Conservation (phyloP, 495 filamentous ascomycete species). For the Mytilinidion resinicola region DNA sequence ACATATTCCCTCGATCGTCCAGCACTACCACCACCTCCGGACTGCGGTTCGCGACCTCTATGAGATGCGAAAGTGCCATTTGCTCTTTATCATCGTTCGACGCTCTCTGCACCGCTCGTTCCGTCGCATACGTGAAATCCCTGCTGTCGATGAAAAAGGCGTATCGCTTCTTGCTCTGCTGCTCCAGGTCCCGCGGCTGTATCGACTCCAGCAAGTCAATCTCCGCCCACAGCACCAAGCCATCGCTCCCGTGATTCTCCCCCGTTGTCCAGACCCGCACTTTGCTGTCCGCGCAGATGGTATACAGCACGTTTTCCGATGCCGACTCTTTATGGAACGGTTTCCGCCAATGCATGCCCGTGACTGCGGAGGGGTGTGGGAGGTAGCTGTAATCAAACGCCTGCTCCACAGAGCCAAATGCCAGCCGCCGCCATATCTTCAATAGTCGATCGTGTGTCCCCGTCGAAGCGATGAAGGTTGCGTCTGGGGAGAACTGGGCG, state of each 20-base stretch:
- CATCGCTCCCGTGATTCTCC: slow-evolving; percentile 64
- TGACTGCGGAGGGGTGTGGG: slow-evolving; percentile 71
- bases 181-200: slow-evolving; percentile 45
- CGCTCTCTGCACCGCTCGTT: slow-evolving; percentile 61
- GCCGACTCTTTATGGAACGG: slow-evolving; percentile 70
- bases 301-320: slow-evolving; percentile 87
- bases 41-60: slow-evolving; percentile 75
- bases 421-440: slow-evolving; percentile 87
- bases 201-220: slow-evolving; percentile 74
- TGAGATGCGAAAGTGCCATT: slow-evolving; percentile 72
- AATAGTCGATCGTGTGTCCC: slow-evolving; percentile 74
- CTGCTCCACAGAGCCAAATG: slow-evolving; percentile 76
- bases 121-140: slow-evolving; percentile 69
- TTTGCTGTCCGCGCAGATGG: slow-evolving; percentile 76
- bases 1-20: slow-evolving; percentile 81
- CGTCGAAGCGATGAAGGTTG: slow-evolving; percentile 74
- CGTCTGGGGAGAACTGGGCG: slow-evolving; percentile 79
- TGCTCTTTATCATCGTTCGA: slow-evolving; percentile 55
- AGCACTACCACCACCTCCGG: slow-evolving; percentile 85
- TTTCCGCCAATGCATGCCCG: slow-evolving; percentile 75
- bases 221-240: slow-evolving; percentile 72
- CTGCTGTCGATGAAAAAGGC: slow-evolving; percentile 81
- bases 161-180: slow-evolving; percentile 49
- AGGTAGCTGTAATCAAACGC: slow-evolving; percentile 90
- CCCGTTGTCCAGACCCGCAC: slow-evolving; percentile 78